Base-by-base conservation (phyloP, 345 rosid genomes). In the Lepidium aucheri region DNA sequence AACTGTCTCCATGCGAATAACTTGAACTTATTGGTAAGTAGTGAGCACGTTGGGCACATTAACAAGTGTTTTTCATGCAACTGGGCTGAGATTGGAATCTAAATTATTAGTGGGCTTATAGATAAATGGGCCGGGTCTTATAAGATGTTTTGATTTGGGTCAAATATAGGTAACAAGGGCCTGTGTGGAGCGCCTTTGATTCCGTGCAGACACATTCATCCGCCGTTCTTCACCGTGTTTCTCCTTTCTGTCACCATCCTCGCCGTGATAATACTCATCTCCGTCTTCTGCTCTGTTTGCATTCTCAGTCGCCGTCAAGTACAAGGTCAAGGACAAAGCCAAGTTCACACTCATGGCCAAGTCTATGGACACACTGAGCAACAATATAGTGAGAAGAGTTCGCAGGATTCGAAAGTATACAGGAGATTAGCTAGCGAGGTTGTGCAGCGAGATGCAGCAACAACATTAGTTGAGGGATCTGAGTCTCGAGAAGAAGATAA, bases 121-220 rank as follows among this genome's bases (percentile, higher is more conserved):
- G 0, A 62, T 0, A 12, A 63, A 28, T 45, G 76, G 66, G 65
- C 60, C 44, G 76, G 70, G 65, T 60, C 44, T 14, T 15, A 0
- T 30, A 55, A 38, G 24, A 57, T 17, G 1, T 20, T 62, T 1
- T 11, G 28, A 4, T n/a, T 35, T 60, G 68, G 63, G 68, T 11
- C 13, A 4, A 54, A 72, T 53, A 40, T 77, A 89, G 97, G 90
- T 26, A 89, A 89, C 69, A 77, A 73, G 40, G 84, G 50, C 0
- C 68, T 93, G 15, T 86, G 98, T 62, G 98, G 96, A 39, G 65
- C 73, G 64, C 96, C 98, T 6, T 72, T 90, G 14, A n/a, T 58
- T 12, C 66, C 68, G n/a, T 93, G 98, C 83, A 70, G 69, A 52
- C 39, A 53, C 77, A 39, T 20, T 38, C 68, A 52, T 36, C 60